phyloP scores from a whole-genome alignment of 2,329 filamentous ascomycete species.

The Venturiaceae sp. region DNA sequence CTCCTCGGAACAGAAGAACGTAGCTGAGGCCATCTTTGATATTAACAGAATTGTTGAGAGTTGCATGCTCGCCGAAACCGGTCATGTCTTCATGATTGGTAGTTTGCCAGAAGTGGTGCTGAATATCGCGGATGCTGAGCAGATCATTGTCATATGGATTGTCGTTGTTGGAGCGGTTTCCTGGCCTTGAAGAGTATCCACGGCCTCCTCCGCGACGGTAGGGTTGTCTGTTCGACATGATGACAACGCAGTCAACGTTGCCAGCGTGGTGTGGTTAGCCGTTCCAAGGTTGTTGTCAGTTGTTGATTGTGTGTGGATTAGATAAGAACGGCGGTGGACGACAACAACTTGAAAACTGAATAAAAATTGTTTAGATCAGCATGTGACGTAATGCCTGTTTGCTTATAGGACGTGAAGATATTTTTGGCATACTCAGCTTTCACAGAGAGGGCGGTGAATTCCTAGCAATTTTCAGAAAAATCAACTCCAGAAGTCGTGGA shows the following conservation, averaged over 20 bases:
- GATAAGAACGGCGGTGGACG: background rate
- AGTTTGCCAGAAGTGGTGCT: constrained; percentile 5
- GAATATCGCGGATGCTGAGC: constrained; percentile 3
- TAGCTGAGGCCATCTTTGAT: constrained; percentile 13
- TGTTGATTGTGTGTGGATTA: background rate
- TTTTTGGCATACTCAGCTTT: too few relatives aligned
- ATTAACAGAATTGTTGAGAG: constrained; percentile 13
- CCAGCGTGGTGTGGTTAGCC: background rate
- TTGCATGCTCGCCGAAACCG: background rate
- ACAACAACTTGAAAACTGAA: background rate
- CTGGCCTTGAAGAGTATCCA: background rate
- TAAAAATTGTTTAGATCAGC: background rate
- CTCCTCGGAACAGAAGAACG: constrained; percentile 16
- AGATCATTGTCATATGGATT: background rate
- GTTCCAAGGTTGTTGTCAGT: background rate
- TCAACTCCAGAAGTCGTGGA: too few relatives aligned
- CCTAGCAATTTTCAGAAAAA: background rate
- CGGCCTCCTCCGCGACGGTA: background rate
- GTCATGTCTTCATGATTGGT: background rate
- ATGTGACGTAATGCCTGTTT: background rate
- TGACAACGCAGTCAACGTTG: background rate
- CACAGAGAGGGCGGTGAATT: background rate
- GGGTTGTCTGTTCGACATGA: background rate
- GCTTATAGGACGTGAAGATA: background rate
- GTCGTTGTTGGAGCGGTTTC: background rate